phyloP scores from a whole-genome alignment of 768 basidiomycete species.

The Suillus alpinus region DNA sequence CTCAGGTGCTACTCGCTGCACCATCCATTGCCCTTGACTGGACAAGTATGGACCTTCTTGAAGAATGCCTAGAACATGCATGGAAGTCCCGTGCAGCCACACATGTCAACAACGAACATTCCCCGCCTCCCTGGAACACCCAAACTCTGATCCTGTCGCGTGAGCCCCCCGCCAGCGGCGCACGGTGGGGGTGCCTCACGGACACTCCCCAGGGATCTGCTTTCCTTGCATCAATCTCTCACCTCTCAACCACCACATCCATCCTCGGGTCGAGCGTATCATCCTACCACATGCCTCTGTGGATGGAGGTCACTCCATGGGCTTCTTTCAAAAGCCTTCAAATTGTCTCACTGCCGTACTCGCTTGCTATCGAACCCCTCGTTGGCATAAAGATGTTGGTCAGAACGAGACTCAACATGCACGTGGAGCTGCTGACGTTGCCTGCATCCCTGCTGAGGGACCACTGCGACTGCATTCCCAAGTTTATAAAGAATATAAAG shows the following conservation, averaged over 20 bases:
- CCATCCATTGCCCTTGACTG: conserved; percentile 30
- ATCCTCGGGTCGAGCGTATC: no score
- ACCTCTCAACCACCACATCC: conserved; percentile 12
- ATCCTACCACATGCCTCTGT: conserved; percentile 10
- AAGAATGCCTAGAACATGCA: conserved; percentile 26
- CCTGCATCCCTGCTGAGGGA: background rate
- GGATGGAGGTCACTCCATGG: conserved; percentile 29
- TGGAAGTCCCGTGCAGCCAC: background rate
- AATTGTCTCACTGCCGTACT: background rate
- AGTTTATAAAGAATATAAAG: no score
- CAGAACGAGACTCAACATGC: background rate
- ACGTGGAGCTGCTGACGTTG: background rate
- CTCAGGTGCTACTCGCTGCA: conserved; percentile 6
- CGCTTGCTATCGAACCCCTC: background rate
- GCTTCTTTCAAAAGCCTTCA: conserved; percentile 27
- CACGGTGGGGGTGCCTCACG: conserved; percentile 20
- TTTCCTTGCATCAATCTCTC: conserved; percentile 36
- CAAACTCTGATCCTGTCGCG: conserved; percentile 33
- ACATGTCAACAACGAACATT: conserved; percentile 15
- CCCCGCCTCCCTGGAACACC: conserved; percentile 20
- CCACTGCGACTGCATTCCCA: background rate
- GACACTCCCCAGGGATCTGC: conserved; percentile 27
- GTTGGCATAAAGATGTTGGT: background rate
- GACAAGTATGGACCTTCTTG: conserved; percentile 32
- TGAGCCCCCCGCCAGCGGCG: conserved; percentile 32